phyloP scores from a whole-genome alignment of 305 asterid genomes.

The Fraxinus sp. region DNA sequence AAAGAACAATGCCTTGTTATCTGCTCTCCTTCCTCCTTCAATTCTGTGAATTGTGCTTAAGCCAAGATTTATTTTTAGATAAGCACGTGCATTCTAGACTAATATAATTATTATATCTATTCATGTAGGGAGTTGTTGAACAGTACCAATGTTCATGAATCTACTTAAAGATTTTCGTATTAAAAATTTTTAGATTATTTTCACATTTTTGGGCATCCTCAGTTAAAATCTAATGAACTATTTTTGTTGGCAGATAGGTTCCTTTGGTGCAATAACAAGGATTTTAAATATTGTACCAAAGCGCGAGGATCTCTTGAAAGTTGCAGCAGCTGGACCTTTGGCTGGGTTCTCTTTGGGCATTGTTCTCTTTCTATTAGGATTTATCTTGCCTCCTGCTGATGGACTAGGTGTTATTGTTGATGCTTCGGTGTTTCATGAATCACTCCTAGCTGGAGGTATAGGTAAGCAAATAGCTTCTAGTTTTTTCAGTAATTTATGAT shows the following conservation, averaged over 20 bases:
- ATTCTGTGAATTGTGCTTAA: not conserved
- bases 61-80: not conserved
- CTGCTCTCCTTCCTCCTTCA: not conserved
- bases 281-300: slow-evolving; percentile 69
- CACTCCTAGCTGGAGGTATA: slow-evolving; percentile 84
- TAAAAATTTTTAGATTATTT: not conserved
- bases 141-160: not conserved
- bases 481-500: not conserved
- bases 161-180: not conserved
- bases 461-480: slow-evolving; percentile 44
- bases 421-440: slow-evolving; percentile 85
- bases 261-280: slow-evolving; percentile 92
- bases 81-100: not conserved
- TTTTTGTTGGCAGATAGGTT: slow-evolving; percentile 86
- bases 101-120: not conserved
- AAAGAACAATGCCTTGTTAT: not conserved
- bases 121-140: not conserved
- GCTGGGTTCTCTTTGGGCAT: slow-evolving; percentile 85
- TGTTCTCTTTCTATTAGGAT: slow-evolving; percentile 72
- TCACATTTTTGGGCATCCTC: not conserved
- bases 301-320: slow-evolving; percentile 88
- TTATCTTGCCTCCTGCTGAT: slow-evolving; percentile 84
- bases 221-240: slow-evolving; percentile 37
- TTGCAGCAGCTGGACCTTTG: slow-evolving; percentile 92
- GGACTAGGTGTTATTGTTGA: slow-evolving; percentile 76